These are phyloP conservation scores for Chytriomyces sp. DNA, from an alignment of 192 early-diverging fungal species.

Conservation along the genomic window DNA sequence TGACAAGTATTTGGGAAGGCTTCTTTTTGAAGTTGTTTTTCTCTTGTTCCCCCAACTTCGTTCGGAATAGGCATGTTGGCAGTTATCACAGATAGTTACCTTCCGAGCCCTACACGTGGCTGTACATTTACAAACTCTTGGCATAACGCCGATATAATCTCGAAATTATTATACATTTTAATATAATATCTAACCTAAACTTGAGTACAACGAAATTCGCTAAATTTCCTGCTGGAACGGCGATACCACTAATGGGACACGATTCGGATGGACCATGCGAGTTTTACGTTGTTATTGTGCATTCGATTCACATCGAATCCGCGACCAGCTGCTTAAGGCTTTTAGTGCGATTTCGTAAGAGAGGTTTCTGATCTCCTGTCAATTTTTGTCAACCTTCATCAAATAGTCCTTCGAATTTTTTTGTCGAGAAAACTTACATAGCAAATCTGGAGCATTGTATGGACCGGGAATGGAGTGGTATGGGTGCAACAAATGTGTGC, in stretches of 20 bases:
- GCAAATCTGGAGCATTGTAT: too few relatives aligned
- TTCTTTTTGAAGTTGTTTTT: slow-evolving; percentile 73
- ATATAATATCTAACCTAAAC: too few relatives aligned
- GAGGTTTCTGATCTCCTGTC: too few relatives aligned
- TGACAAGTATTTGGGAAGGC: slow-evolving; percentile 65
- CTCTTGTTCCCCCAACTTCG: slow-evolving; percentile 65
- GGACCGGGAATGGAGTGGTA: too few relatives aligned
- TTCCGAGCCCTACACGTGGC: slow-evolving; percentile 75
- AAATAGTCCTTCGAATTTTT: too few relatives aligned
- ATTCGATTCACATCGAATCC: slow-evolving; percentile 71
- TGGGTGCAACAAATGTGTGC: too few relatives aligned
- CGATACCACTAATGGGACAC: slow-evolving; percentile 82
- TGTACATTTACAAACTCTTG: slow-evolving; percentile 60
- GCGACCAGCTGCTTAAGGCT: slow-evolving; percentile 64
- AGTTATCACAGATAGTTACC: slow-evolving; percentile 44
- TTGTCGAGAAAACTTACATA: too few relatives aligned
- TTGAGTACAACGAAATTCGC: too few relatives aligned
- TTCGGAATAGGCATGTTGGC: neutral
- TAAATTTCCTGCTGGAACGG: slow-evolving; percentile 79
- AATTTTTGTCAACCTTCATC: too few relatives aligned
- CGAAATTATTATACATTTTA: slow-evolving; percentile 79
- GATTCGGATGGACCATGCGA: slow-evolving; percentile 62
- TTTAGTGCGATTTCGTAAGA: too few relatives aligned
- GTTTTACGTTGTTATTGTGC: slow-evolving; percentile 67
- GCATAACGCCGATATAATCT: slow-evolving; percentile 73